Base-by-base conservation (phyloP, 1,284 basidiomycete species). In the Puccinia horiana region DNA sequence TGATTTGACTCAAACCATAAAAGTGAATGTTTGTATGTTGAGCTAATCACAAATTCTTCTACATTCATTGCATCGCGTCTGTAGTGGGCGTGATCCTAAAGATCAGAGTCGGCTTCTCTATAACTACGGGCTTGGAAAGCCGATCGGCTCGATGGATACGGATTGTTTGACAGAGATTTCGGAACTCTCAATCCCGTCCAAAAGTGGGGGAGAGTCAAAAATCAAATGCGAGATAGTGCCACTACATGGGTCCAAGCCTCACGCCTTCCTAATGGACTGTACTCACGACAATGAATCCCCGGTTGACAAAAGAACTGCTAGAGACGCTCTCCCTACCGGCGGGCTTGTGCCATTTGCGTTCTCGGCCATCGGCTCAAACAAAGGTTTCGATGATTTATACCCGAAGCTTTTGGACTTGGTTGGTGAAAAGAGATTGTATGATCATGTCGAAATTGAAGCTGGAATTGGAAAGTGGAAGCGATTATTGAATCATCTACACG, bases 251-350 rank as follows among this genome's bases (percentile, higher is more conserved):
- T 94, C 93, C 0, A 88, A 89, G 52, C 95, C 95, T 0, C 96
- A 98, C 85, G 94, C 95, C 0, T 90, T 97, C 44, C 90, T 97
- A 86, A 97, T 95, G 88, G 96, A 98, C 86, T 90, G 94, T 83
- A 98, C 96, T 0, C 95, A 98, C 88, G 95, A 98, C 88, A 98
- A 98, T 86, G 94, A 98, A 87, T 92, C 94, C 0, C 93, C 93
- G 0, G 87, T 92, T 14, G 91, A 93, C 87, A 97, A 96, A 87
- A 91, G 94, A 54, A 93, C 93, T 0, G 94, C 95, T 8, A 94
- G 96, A 87, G 94, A 98, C 86, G 92, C 94, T 0, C 90, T 98
- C n/a, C 92, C 94, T 6, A 95, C 94, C 0, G 95, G 93, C 6
- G 93, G 94, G 12, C 89, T 98, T 20, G 92, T 93, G 23, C 91